Evolutionary conservation across 768 basidiomycete genomes (phyloP).

Genomic region (Harrya chromipes): DNA sequence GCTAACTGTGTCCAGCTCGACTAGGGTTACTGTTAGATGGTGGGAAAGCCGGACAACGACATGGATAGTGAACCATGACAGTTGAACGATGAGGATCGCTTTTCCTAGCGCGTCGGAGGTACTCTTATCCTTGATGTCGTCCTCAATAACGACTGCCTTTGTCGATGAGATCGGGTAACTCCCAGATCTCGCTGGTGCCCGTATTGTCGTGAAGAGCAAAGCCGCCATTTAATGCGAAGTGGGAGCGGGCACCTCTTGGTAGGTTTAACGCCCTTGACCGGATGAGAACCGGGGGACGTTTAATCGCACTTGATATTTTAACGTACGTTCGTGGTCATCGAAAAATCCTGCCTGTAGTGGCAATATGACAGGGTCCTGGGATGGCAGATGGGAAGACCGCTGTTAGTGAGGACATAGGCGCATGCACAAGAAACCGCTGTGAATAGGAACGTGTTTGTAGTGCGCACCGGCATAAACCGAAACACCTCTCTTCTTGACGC

Average conservation of each 20-base stretch:
- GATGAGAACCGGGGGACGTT: too few relatives aligned
- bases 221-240: neutral
- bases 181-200: neutral
- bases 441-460: too few relatives aligned
- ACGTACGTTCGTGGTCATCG: too few relatives aligned
- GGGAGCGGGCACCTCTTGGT: neutral
- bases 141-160: neutral
- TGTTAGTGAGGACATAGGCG: too few relatives aligned
- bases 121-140: slow-evolving; percentile 1
- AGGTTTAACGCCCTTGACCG: too few relatives aligned
- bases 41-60: neutral
- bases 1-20: slow-evolving; percentile 1
- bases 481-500: too few relatives aligned
- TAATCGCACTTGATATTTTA: too few relatives aligned
- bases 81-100: neutral
- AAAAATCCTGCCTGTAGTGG: too few relatives aligned
- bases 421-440: too few relatives aligned
- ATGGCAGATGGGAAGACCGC: too few relatives aligned
- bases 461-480: too few relatives aligned
- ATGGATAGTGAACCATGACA: neutral
- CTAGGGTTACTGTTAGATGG: neutral
- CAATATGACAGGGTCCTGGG: too few relatives aligned
- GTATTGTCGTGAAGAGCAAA: neutral
- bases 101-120: neutral
- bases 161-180: neutral